Percentiles rank a stretch among this genome's conserved stretches.
These are phyloP conservation scores for Cryptosporidium parvum DNA, from an alignment of 169 alveolate genomes.

Conservation along the genomic window DNA sequence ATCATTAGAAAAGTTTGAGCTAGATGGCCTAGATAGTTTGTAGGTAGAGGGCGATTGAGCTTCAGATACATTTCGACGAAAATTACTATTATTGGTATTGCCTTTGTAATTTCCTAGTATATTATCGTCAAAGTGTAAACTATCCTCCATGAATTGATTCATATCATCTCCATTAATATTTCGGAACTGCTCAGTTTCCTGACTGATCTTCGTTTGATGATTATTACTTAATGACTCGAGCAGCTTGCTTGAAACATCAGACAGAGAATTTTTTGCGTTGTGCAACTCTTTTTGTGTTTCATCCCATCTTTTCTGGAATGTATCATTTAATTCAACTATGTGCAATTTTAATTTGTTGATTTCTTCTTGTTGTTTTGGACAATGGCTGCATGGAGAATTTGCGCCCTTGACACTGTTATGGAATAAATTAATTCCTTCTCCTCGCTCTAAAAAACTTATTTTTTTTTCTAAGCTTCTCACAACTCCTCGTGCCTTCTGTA, in stretches of 20 bases:
- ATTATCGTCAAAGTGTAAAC: background rate
- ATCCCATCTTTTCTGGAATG: slow-evolving; percentile 73
- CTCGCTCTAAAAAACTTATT: slow-evolving; percentile 16
- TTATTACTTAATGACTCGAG: slow-evolving; percentile 14
- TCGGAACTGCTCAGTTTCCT: background rate
- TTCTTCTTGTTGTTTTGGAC: slow-evolving; percentile 67
- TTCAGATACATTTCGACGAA: background rate
- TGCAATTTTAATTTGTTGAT: slow-evolving; percentile 50
- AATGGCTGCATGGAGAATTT: slow-evolving; percentile 5
- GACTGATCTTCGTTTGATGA: background rate
- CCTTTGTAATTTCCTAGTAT: background rate
- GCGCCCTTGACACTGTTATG: background rate
- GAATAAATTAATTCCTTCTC: background rate
- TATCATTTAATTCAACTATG: slow-evolving; percentile 49
- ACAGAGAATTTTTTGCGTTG: slow-evolving; percentile 58
- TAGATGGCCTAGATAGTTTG: slow-evolving; percentile 41
- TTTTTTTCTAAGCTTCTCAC: slow-evolving; percentile 58
- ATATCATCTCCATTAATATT: slow-evolving; percentile 3
- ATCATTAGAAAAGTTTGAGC: slow-evolving; percentile 12
- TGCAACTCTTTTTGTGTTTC: slow-evolving; percentile 54
- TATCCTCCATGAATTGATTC: background rate
- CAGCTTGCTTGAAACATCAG: slow-evolving; percentile 58
- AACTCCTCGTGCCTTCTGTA: slow-evolving; percentile 67
- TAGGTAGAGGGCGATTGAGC: slow-evolving; percentile 49
- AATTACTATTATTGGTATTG: background rate